phyloP scores from a whole-genome alignment of 257 asterid species.

The Pogostemon cablin region DNA sequence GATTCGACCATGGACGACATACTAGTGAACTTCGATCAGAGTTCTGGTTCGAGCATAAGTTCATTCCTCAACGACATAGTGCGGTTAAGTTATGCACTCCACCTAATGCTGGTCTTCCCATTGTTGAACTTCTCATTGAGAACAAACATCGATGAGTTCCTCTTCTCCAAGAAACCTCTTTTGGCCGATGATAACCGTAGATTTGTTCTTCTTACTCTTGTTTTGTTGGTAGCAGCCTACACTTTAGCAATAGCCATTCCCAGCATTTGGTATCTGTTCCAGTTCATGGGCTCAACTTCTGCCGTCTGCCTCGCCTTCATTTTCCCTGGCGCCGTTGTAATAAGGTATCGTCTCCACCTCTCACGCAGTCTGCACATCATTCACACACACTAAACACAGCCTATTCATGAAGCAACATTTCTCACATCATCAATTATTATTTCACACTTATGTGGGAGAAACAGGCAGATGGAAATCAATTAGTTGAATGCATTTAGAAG shows the following conservation, averaged over 20 bases:
- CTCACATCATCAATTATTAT: background rate
- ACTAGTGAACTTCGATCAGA: conserved; percentile 75
- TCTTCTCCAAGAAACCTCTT: conserved; percentile 58
- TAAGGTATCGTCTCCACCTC: conserved; percentile 52
- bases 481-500: background rate
- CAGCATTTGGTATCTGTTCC: conserved; percentile 89
- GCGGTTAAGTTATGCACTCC: conserved; percentile 81
- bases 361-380: background rate
- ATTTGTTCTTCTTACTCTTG: conserved; percentile 59
- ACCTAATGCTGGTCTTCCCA: conserved; percentile 84
- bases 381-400: too few species aligned
- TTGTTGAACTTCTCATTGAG: conserved; percentile 83
- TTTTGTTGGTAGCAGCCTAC: conserved; percentile 60
- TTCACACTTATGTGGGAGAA: background rate
- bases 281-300: conserved; percentile 93
- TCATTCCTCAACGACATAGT: conserved; percentile 62
- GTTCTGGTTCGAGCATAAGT: conserved; percentile 52
- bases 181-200: conserved; percentile 57
- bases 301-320: conserved; percentile 91
- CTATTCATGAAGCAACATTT: too few species aligned
- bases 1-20: conserved; percentile 87
- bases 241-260: conserved; percentile 73
- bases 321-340: conserved; percentile 79
- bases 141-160: conserved; percentile 73
- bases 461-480: too few species aligned